Percentiles rank a stretch among this genome's conserved stretches.
These are phyloP conservation scores for Solanum pinnatisectum DNA, from an alignment of 257 asterid species.

Conservation along the genomic window DNA sequence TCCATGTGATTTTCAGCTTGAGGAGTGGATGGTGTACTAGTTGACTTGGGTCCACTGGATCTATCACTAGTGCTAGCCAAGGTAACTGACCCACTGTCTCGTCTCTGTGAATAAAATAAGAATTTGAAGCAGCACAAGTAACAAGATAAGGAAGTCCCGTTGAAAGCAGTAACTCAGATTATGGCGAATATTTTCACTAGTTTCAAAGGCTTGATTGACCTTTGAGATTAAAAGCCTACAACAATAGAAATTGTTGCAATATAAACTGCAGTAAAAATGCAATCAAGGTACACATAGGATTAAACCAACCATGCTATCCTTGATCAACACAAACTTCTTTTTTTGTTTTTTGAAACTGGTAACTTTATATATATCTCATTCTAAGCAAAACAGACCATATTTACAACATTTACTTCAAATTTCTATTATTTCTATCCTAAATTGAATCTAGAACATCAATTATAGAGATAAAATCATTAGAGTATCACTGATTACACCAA, in stretches of 20 bases:
- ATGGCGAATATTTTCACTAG: not conserved
- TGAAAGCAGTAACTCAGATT: not conserved
- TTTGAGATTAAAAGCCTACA: not conserved
- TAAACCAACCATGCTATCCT: not conserved
- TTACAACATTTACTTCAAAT: not conserved
- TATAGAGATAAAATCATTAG: not conserved
- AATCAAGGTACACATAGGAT: not conserved
- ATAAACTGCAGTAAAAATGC: not conserved
- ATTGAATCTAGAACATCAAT: not conserved
- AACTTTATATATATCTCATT: not conserved
- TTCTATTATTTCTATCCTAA: not conserved
- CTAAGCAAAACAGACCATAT: not conserved
- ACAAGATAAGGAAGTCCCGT: not conserved
- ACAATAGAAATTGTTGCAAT: not conserved
- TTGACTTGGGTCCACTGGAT: slow-evolving; percentile 87
- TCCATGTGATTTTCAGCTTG: slow-evolving; percentile 71
- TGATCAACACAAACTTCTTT: not conserved
- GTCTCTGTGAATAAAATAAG: slow-evolving; percentile 38
- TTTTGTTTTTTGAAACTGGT: not conserved
- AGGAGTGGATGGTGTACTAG: slow-evolving; percentile 83
- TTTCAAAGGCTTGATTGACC: not conserved
- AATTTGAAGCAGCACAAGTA: slow-evolving; percentile 9
- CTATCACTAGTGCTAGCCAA: slow-evolving; percentile 84
- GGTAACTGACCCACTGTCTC: slow-evolving; percentile 68
- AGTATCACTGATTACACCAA: not conserved